Conservation (phyloP, 148 eudicot genomes). For the Fallopia convolvulus region DNA sequence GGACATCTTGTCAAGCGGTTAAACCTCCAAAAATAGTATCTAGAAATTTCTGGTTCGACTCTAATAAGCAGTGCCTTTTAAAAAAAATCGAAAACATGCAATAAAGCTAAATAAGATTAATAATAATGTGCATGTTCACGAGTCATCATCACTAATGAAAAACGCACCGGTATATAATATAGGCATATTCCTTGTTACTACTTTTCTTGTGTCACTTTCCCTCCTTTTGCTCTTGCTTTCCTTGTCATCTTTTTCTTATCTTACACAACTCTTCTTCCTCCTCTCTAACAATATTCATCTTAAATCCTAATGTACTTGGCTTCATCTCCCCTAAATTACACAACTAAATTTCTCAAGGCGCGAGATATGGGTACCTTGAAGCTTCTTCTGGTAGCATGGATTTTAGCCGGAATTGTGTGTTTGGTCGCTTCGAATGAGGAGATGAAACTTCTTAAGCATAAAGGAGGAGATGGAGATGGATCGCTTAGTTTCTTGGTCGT, state of each 20-base stretch:
- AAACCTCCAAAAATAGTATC: too few species aligned
- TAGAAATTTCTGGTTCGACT: too few species aligned
- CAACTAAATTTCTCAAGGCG: not conserved
- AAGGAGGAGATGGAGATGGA: slow-evolving; percentile 21
- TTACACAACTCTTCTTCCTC: not conserved
- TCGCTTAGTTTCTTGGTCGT: slow-evolving; percentile 48
- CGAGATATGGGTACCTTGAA: not conserved
- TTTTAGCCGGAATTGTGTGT: not conserved
- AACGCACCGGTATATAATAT: too few species aligned
- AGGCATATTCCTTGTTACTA: not conserved
- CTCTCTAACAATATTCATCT: not conserved
- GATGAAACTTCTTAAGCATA: not conserved
- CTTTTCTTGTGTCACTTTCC: not conserved
- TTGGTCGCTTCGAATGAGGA: not conserved
- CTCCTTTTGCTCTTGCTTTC: not conserved
- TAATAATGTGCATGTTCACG: too few species aligned
- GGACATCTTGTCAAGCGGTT: too few species aligned
- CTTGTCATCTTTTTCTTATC: not conserved
- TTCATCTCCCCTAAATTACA: not conserved
- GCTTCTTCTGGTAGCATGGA: not conserved
- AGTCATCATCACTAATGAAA: too few species aligned
- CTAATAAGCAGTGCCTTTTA: too few species aligned
- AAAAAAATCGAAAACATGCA: too few species aligned
- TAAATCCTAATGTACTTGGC: not conserved
- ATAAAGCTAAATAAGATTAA: too few species aligned